Percentiles rank a stretch among this genome's conserved stretches.
phyloP scores from a whole-genome alignment of 805 yeast genomes.

The Spathaspora hagerdaliae region DNA sequence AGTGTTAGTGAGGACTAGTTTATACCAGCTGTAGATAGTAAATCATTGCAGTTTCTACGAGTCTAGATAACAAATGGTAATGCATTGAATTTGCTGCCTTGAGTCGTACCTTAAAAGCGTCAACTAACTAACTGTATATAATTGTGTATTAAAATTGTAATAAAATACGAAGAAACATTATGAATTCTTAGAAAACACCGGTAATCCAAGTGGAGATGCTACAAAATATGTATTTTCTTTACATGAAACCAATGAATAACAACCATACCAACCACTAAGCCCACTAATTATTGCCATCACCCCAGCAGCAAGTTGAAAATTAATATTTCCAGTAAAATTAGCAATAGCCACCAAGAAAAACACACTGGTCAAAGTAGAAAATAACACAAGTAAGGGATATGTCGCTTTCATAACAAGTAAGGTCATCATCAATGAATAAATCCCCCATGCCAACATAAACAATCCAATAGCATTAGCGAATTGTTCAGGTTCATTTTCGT shows the following conservation, averaged over 20 bases:
- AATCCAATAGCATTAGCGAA: conserved; percentile 28
- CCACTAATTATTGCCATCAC: conserved; percentile 37
- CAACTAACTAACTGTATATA: no score
- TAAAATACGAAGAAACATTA: no score
- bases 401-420: conserved; percentile 37
- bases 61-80: no score
- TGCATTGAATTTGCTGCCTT: no score
- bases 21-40: no score
- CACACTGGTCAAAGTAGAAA: conserved; percentile 26
- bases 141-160: no score
- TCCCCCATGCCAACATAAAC: conserved; percentile 36
- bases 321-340: conserved; percentile 22
- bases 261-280: conserved; percentile 37
- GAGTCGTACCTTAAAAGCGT: no score
- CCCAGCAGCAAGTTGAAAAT: conserved; percentile 36
- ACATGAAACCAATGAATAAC: conserved; percentile 36
- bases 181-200: conserved; percentile 6
- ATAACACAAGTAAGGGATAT: conserved; percentile 30
- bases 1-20: no score
- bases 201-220: conserved; percentile 9
- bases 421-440: conserved; percentile 36
- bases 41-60: no score
- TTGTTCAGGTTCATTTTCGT: conserved; percentile 21
- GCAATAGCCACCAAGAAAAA: conserved; percentile 35
- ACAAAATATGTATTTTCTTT: conserved; percentile 31